Evolutionary conservation across 805 yeast species (phyloP), one percentile per base, ranked within the genome.

Genomic region (Saccharomycopsis guyanensis): DNA sequence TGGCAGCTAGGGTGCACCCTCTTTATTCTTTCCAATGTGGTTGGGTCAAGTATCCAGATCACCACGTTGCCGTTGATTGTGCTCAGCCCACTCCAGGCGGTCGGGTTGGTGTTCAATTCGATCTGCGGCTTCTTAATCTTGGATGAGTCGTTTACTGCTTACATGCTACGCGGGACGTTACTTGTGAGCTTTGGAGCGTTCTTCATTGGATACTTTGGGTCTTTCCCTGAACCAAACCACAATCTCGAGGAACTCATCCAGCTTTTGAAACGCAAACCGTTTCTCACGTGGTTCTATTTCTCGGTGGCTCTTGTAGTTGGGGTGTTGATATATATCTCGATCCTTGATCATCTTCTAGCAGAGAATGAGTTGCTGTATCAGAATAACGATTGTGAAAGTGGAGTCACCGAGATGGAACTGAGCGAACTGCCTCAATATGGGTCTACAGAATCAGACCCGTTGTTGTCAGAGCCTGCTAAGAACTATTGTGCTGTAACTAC

Each of bases 41-140:
- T 86, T 35, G 96, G 96, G 1, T 82, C 93, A 2, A 69, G 83
- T 16, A 82, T 87, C 23, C 96, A 88, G 63, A 78, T 88, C 33
- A 76, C 93, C 1, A 82, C 95, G 2, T 66, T 87, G 36, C 96
- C 96, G 1, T 66, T 88, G 50, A 81, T 86, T 38, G 72, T 88
- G 2, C 62, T 87, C 48, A 80, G 88, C 20, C 95, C 96, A 0
- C 64, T 87, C 45, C 96, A 87, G 59, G 86, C 94, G 22, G 77
- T 82, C 20, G 95, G 96, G 0, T 69, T 88, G n/a, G 88, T 87
- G 2, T 87, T 88, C 69, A 88, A 88, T 62, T 77, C 93, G 0
- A 61, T 85, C 1, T 75, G 86, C 56, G 85, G 93, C 37, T 60
- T 82, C 16, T 47, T 85, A 8, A 62, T 87, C 12, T 72, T 87